Evolutionary conservation across 139 green algal species (phyloP), one percentile per base, ranked within the genome.

Genomic region (Picochlorum sp.): DNA sequence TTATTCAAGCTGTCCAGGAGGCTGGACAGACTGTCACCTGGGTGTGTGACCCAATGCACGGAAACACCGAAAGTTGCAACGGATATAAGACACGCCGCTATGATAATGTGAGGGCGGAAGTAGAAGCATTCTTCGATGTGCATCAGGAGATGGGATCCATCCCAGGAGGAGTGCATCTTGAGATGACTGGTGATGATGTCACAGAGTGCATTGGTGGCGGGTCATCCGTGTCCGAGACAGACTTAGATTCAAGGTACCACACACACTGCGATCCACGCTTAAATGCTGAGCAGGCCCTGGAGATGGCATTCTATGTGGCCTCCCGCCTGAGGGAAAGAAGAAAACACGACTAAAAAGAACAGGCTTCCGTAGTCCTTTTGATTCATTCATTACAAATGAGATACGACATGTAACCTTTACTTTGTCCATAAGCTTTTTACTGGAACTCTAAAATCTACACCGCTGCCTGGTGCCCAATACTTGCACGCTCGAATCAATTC

Each of bases 241-340:
- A 99, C 79, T 82, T 99, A 14, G 77, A 83, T 61, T 81, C 68
- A 11, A 85, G 91, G 73, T 99, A 99, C 84, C 88, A 97, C 83
- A 98, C 94, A n/a, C 91, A 98, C 81, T 99, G 94, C 81, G 94
- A 99, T 80, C 94, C 94, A 16, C 87, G 94, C 49, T 83, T 99
- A 13, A 99, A 99, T 65, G 92, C 90, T 38, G 87, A 91, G 80
- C 94, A 99, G 79, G 84, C 89, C 20, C 83, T 99, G 67, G 94
- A 99, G 83, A 87, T 99, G 75, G 83, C 92, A 50, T 99, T 99
- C 85, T 95, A 96, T 70, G 90, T 98, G 11, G 88, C 91, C 8
- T 81, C 68, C 41, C 80, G 88, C 23, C 72, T 95, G 47, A 70
- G 84, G 50, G 50, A 75, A 62, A 64, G 78, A 45, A 69, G 61